Base-by-base conservation (phyloP, 208 protist genomes). In the Leishmania aethiopica region DNA sequence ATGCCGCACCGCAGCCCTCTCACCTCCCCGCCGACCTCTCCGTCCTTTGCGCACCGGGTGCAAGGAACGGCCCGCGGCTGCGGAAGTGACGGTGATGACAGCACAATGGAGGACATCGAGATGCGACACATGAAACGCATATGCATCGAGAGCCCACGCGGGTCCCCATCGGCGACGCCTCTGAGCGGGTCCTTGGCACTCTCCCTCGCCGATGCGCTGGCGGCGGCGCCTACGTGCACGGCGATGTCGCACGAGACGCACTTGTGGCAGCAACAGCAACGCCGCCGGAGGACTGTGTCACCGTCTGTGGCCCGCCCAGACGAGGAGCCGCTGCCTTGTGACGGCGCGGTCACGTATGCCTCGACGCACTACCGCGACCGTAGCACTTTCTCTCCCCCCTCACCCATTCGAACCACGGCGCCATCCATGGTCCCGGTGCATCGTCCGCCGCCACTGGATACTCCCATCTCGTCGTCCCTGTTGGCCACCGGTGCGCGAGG, bases 231-330 rank as follows among this genome's bases (percentile, higher is more conserved):
- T 22, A 37, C 69, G 74, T 37, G 45, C 13, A 51, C 77, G 17
- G 75, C 83, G 17, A 37, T 83, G 75, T 60, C 62, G 70, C 78
- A 69, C 35, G 82, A 82, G 62, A 72, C 45, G 57, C 78, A 67
- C 60, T 40, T 84, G 67, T 84, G 79, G 74, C 77, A 82, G 66
- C 78, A 82, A 73, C 73, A 77, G 42, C 64, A 80, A 74, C 78
- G 83, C 17, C 87, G 84, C 10, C 81, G 79, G 19, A 81, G 87
- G 3, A 76, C 55, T 15, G 81, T 57, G 8, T 90, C 87, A 2
- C 87, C 87, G 2, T 90, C 87, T 25, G 42, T 90, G 17, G 87
- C 84, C 10, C 83, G 87, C 0, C 81, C 80, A n/a, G 79, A 81
- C 13, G 83, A 84, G 15, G 60, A 51, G 42, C 32, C 4, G n/a